A percentile compares a stretch with the other conserved stretches of the same genome.
Evolutionary conservation across 2,329 filamentous ascomycete genomes (phyloP).

Genomic region (Alternaria novae-zelandiae): DNA sequence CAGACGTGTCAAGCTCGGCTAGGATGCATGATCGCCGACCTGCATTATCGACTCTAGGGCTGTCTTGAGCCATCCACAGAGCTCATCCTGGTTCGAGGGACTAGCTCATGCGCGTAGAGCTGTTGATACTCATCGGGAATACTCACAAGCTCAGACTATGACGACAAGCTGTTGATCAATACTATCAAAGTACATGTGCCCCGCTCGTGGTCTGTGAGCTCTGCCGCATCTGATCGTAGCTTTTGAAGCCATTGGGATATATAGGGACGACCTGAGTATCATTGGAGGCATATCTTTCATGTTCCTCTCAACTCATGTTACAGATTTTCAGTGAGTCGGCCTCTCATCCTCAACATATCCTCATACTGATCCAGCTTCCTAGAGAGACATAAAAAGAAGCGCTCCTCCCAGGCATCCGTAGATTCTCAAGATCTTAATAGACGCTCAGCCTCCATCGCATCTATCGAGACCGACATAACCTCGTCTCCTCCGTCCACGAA

Average conservation of each 20-base stretch:
- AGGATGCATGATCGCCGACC: slow-evolving; percentile 16
- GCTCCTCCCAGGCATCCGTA: slow-evolving; percentile 11
- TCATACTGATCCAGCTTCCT: slow-evolving; percentile 4
- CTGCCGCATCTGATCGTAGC: slow-evolving; percentile 9
- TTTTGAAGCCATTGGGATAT: slow-evolving; percentile 6
- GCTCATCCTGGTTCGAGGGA: slow-evolving; percentile 14
- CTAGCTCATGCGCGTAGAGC: slow-evolving; percentile 9
- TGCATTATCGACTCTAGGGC: slow-evolving; percentile 5
- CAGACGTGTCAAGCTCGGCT: neutral
- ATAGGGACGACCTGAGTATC: slow-evolving; percentile 5
- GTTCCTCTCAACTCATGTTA: slow-evolving; percentile 25
- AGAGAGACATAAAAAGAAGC: slow-evolving; percentile 27
- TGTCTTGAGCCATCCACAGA: neutral
- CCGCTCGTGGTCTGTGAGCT: slow-evolving; percentile 20
- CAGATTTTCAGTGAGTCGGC: slow-evolving; percentile 25
- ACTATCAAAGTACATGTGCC: slow-evolving; percentile 4
- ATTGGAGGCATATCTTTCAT: neutral
- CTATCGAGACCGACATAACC: slow-evolving; percentile 9
- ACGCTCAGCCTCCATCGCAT: slow-evolving; percentile 9
- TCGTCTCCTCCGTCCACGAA: neutral
- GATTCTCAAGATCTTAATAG: slow-evolving; percentile 8
- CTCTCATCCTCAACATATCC: neutral
- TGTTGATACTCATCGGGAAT: neutral
- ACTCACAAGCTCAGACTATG: neutral
- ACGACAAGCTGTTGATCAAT: slow-evolving; percentile 14